A percentile compares a stretch with the other conserved stretches of the same genome.
Evolutionary conservation across 2,329 filamentous ascomycete species (phyloP).

Genomic region (Xylaria sp.): DNA sequence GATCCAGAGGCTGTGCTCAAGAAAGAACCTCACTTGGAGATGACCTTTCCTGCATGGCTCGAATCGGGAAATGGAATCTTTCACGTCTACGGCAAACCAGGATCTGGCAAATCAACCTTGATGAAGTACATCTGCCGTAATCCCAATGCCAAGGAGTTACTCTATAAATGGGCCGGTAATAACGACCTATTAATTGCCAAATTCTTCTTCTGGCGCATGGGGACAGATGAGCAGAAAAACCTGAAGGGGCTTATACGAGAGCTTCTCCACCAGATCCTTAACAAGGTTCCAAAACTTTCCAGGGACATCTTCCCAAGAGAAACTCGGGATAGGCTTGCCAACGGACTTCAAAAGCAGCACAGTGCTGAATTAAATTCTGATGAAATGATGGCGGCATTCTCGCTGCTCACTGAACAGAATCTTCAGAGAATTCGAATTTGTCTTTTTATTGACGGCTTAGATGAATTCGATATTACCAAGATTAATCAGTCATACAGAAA

Average conservation of each 20-base stretch:
- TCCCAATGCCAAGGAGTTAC: neutral
- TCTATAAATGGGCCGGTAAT: neutral
- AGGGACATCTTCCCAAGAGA: neutral
- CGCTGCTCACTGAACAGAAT: neutral
- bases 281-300: conserved; percentile 13
- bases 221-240: conserved; percentile 2
- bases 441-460: conserved; percentile 23
- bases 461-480: conserved; percentile 14
- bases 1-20: neutral
- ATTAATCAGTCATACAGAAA: conserved; percentile 6
- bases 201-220: conserved; percentile 22
- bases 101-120: conserved; percentile 20
- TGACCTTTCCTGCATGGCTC: conserved; percentile 20
- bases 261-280: conserved; percentile 6
- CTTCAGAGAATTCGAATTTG: conserved; percentile 20
- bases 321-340: neutral
- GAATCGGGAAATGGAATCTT: conserved; percentile 18
- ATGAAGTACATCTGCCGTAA: conserved; percentile 22
- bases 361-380: neutral
- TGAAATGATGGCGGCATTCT: conserved; percentile 15
- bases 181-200: conserved; percentile 8
- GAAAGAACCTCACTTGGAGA: neutral
- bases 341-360: conserved; percentile 1
- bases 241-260: conserved; percentile 13
- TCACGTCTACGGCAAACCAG: conserved; percentile 20